Evolutionary conservation across 1,139 yeast genomes (phyloP).

Genomic region (Yamadazyma sp.): DNA sequence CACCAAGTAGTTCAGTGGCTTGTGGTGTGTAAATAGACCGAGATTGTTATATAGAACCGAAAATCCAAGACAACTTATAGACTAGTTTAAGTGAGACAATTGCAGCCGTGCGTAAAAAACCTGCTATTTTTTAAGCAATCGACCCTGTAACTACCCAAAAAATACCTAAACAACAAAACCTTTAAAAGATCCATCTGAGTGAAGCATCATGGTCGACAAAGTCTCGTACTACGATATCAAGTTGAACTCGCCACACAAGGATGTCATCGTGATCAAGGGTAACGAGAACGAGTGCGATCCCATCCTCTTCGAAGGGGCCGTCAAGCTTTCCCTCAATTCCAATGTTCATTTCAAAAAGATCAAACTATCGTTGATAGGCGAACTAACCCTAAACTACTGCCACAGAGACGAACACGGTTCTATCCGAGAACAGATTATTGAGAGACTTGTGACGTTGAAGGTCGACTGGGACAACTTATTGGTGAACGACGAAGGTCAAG

Average conservation of each 20-base stretch:
- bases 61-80: too few relatives aligned
- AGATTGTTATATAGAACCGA: too few relatives aligned
- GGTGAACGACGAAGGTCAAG: constrained; percentile 43
- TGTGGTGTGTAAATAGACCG: too few relatives aligned
- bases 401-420: constrained; percentile 38
- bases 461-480: constrained; percentile 63
- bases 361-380: constrained; percentile 50
- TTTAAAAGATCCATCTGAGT: too few relatives aligned
- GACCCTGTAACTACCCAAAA: neutral
- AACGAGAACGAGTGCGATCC: constrained; percentile 58
- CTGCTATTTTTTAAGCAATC: neutral
- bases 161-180: too few relatives aligned
- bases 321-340: constrained; percentile 55
- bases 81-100: neutral
- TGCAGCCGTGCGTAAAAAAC: constrained; percentile 5
- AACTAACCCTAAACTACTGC: constrained; percentile 53
- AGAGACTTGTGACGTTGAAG: constrained; percentile 49
- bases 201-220: constrained; percentile 78
- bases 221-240: constrained; percentile 44
- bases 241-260: constrained; percentile 53
- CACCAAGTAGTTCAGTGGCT: neutral
- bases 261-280: constrained; percentile 55
- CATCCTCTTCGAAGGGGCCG: constrained; percentile 53
- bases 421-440: constrained; percentile 46
- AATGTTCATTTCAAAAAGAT: constrained; percentile 51